These are phyloP conservation scores for Diaporthe vaccinii DNA, from an alignment of 2,329 filamentous ascomycete species.

Conservation along the genomic window DNA sequence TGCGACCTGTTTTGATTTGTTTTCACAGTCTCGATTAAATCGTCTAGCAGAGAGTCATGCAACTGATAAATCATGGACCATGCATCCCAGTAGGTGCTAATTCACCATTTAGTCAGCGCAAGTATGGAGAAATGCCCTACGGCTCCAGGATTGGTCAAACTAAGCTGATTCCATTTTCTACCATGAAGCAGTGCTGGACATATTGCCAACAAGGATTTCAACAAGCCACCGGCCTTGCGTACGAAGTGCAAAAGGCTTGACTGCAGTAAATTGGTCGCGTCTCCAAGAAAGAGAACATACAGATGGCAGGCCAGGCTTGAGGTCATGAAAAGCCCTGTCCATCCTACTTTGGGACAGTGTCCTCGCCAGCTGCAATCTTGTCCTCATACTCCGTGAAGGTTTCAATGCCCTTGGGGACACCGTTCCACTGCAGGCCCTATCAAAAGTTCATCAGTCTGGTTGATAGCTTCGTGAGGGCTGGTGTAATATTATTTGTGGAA, in stretches of 20 bases:
- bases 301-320: background rate
- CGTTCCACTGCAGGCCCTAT: conserved; percentile 52
- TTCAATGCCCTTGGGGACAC: conserved; percentile 52
- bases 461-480: rapidly evolving
- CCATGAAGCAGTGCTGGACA: background rate
- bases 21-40: too few relatives aligned
- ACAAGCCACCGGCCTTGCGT: background rate
- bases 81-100: too few relatives aligned
- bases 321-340: background rate
- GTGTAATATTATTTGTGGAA: rapidly evolving
- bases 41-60: too few relatives aligned
- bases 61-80: too few relatives aligned
- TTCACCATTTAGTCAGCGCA: too few relatives aligned
- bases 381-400: conserved; percentile 48
- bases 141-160: too few relatives aligned
- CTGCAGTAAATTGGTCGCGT: rapidly evolving
- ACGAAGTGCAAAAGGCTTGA: background rate
- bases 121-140: too few relatives aligned
- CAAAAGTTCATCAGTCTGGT: background rate
- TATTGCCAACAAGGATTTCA: background rate
- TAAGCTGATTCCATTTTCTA: background rate
- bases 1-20: too few relatives aligned
- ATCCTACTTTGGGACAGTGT: background rate
- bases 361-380: conserved; percentile 42
- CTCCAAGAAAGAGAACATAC: background rate